phyloP scores from a whole-genome alignment of 2,329 filamentous ascomycete genomes.

The Penicillium sp. region DNA sequence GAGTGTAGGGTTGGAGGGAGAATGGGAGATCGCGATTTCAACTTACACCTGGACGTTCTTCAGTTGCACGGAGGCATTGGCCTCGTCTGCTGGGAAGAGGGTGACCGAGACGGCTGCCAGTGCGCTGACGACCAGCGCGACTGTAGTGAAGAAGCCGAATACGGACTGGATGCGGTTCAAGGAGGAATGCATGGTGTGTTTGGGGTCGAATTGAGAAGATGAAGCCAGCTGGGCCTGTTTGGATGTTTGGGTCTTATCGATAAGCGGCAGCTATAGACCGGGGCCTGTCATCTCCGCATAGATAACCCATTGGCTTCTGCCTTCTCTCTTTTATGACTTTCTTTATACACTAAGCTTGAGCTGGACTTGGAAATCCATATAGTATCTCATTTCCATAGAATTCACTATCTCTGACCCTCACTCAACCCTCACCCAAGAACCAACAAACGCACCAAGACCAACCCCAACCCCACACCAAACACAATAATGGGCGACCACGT shows the following conservation, averaged over 20 bases:
- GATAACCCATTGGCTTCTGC: neutral
- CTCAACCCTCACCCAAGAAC: neutral
- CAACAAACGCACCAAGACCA: neutral
- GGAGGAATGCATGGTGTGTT: conserved; percentile 74
- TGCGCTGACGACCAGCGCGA: conserved; percentile 76
- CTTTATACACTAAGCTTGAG: neutral
- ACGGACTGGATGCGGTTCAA: conserved; percentile 84
- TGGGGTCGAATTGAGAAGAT: conserved; percentile 16
- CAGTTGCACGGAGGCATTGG: conserved; percentile 54
- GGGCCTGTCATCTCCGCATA: neutral
- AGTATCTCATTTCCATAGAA: neutral
- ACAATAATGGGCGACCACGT: conserved; percentile 52
- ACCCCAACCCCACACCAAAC: neutral
- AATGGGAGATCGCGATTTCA: conserved; percentile 11
- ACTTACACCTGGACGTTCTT: conserved; percentile 80
- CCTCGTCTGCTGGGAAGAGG: conserved; percentile 49
- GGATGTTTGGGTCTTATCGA: conserved; percentile 27
- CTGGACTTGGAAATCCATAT: too few species aligned
- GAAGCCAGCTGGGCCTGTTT: conserved; percentile 32
- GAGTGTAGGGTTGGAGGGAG: neutral
- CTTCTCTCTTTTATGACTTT: neutral
- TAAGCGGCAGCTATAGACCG: conserved; percentile 10
- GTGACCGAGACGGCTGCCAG: conserved; percentile 81
- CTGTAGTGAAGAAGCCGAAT: conserved; percentile 97
- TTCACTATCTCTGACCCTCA: neutral